Evolutionary conservation across 2,329 filamentous ascomycete species (phyloP), one percentile per base, ranked within the genome.

Genomic region (Arthrobotrys conoides): DNA sequence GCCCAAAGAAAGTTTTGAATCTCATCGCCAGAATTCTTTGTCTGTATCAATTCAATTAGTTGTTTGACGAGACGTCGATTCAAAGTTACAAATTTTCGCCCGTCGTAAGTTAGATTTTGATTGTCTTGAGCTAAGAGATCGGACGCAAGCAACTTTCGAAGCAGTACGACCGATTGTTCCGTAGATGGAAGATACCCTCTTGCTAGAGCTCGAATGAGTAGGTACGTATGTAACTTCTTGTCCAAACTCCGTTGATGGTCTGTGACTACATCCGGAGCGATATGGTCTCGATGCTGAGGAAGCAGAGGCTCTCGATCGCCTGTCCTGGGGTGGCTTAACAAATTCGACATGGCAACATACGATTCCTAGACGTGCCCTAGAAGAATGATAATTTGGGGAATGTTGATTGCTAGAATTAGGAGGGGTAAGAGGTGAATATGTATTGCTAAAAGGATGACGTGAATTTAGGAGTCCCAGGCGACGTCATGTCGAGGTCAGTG

Each of bases 1-100:
- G 91, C 94, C 94, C 94, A 97, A 46, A 97, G 87, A 80, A 97
- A 92, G 82, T 97, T 93, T 84, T 98, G 95, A 18, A 98, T 89
- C 83, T 97, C 92, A 84, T 98, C 93, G 16, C 89, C 85, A 79
- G 87, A 86, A 84, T 97, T 97, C 86, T 97, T 98, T 84, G 94
- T 88, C 70, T 90, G 87, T 55, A 97, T 84, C 5, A 97, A 85
- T n/a, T 93, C 90, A 82, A 96, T 95, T 83, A 97, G 90, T 73
- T 94, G 88, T 72, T 90, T 88, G 6, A 97, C 86, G 89, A 90
- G 95, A 81, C 91, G 87, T 83, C 91, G 92, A 61, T 88, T 87
- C 82, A 91, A 91, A 77, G 91, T 91, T 66, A 92, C 87, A 24
- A 98, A 87, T 59, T 91, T 88, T 8, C 91, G 89, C 24, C 94